Evolutionary conservation across 805 yeast species (phyloP).

Genomic region (Saturnispora zaruensis): DNA sequence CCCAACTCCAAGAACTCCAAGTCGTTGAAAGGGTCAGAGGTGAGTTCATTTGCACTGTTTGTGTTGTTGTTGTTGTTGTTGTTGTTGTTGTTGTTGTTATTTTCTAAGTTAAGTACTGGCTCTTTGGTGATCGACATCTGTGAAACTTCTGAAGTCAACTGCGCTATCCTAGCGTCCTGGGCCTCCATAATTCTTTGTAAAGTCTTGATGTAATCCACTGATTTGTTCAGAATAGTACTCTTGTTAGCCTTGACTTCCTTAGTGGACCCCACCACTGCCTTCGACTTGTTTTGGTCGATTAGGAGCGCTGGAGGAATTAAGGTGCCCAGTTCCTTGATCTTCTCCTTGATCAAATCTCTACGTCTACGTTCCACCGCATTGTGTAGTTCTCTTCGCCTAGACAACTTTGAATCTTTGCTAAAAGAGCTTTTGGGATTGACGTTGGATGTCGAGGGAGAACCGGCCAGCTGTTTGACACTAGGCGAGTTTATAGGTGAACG

Average conservation of each 20-base stretch:
- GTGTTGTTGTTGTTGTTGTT: slow-evolving; percentile 3
- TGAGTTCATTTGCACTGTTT: slow-evolving; percentile 1
- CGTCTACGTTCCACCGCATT: slow-evolving; percentile 92
- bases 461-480: slow-evolving; percentile 22
- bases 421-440: slow-evolving; percentile 30
- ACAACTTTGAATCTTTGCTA: slow-evolving; percentile 60
- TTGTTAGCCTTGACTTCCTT: slow-evolving; percentile 77
- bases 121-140: slow-evolving; percentile 4
- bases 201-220: slow-evolving; percentile 72
- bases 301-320: slow-evolving; percentile 72
- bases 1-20: slow-evolving; percentile 8
- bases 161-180: slow-evolving; percentile 42
- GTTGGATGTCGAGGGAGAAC: slow-evolving; percentile 30
- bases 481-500: slow-evolving; percentile 31
- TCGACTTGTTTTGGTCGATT: slow-evolving; percentile 28
- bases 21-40: slow-evolving; percentile 1
- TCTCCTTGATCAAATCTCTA: slow-evolving; percentile 82
- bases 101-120: background rate
- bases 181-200: slow-evolving; percentile 49
- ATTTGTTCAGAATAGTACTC: slow-evolving; percentile 62
- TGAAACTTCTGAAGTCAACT: slow-evolving; percentile 25
- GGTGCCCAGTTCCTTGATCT: slow-evolving; percentile 73
- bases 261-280: slow-evolving; percentile 23
- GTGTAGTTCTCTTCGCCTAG: slow-evolving; percentile 79
- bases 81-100: slow-evolving; percentile 1